phyloP scores from a whole-genome alignment of 2,329 filamentous ascomycete genomes.

The Coniochaeta sp. region DNA sequence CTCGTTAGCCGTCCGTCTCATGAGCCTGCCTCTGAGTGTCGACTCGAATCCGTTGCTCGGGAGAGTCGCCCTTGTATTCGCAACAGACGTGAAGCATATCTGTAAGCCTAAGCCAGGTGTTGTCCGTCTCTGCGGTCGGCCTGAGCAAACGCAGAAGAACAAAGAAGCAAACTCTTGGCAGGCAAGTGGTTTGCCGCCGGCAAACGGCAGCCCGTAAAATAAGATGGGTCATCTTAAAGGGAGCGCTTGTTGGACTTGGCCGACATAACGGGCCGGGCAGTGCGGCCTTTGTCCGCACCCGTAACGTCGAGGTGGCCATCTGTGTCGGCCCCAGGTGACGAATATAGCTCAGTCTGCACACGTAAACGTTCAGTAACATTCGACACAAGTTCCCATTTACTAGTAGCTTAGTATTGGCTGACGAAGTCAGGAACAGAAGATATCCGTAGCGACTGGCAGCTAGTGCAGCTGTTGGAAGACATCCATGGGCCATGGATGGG shows the following conservation, averaged over 20 bases:
- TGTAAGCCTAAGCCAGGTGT: background rate
- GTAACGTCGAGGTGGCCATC: background rate
- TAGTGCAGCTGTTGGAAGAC: background rate
- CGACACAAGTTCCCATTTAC: background rate
- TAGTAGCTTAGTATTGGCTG: background rate
- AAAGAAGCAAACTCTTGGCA: background rate
- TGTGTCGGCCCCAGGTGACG: background rate
- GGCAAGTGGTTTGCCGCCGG: background rate
- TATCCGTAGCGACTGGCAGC: background rate
- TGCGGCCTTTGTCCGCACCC: background rate
- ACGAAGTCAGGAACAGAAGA: background rate
- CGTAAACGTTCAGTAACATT: background rate
- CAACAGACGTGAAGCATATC: too few relatives aligned
- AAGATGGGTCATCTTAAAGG: background rate
- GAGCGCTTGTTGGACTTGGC: background rate
- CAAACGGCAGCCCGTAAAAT: background rate
- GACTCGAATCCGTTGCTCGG: background rate
- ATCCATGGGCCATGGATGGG: background rate
- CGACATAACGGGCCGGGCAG: background rate
- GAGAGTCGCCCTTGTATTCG: too few relatives aligned
- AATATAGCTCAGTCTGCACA: background rate
- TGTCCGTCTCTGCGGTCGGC: background rate
- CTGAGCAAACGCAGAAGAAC: background rate
- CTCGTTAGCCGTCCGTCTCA: background rate
- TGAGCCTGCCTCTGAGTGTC: background rate